phyloP scores from a whole-genome alignment of 1,139 yeast genomes.

The Saccharomyces pastorianus region DNA sequence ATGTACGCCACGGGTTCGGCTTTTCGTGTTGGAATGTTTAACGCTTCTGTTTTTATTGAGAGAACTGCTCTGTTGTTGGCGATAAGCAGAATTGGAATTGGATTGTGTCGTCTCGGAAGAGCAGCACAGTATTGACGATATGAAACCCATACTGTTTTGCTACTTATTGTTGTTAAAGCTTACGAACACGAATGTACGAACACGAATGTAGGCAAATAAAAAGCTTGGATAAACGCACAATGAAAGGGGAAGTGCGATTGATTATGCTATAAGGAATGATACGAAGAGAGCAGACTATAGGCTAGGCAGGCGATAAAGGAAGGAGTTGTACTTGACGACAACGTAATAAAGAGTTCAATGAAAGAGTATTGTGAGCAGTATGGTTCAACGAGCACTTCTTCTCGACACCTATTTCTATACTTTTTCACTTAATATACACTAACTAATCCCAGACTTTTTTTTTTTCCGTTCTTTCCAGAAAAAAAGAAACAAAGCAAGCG shows the following conservation, averaged over 20 bases:
- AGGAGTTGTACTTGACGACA: not conserved
- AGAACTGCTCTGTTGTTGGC: not conserved
- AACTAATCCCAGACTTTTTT: not conserved
- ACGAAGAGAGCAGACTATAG: not conserved
- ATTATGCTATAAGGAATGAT: not conserved
- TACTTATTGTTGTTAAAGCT: not conserved
- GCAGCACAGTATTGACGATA: slow-evolving; percentile 8
- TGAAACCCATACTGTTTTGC: slow-evolving; percentile 3
- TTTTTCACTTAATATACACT: not conserved
- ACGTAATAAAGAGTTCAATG: not conserved
- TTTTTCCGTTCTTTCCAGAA: not conserved
- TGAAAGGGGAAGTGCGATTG: not conserved
- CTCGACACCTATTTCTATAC: not conserved
- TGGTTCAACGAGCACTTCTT: not conserved
- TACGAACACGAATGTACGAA: not conserved
- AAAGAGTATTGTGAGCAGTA: not conserved
- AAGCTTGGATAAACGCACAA: not conserved
- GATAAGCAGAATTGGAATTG: not conserved
- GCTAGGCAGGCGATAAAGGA: not conserved
- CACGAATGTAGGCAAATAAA: slow-evolving; percentile 1
- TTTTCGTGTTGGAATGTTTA: not conserved
- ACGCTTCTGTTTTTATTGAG: not conserved
- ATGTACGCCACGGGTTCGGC: not conserved
- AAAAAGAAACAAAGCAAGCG: not conserved
- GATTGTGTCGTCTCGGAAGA: slow-evolving; percentile 2